phyloP scores from a whole-genome alignment of 495 filamentous ascomycete species.

The Clohesyomyces aquaticus region DNA sequence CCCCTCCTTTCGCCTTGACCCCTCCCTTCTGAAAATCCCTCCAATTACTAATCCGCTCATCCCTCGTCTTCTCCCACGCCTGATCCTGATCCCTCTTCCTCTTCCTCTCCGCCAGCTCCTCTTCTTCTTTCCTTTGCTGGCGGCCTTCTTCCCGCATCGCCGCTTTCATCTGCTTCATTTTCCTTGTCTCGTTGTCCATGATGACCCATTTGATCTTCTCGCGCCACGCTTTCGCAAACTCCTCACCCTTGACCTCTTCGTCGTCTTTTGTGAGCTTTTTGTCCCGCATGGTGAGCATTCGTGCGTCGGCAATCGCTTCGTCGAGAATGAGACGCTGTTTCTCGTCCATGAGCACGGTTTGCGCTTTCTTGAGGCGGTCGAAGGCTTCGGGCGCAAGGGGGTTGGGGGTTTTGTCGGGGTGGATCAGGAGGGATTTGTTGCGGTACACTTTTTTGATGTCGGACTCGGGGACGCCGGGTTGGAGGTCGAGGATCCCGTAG shows the following conservation, averaged over 20 bases:
- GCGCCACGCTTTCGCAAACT: slow-evolving; percentile 83
- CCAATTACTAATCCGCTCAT: slow-evolving; percentile 92
- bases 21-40: slow-evolving; percentile 79
- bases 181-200: slow-evolving; percentile 86
- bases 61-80: slow-evolving; percentile 91
- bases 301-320: slow-evolving; percentile 93
- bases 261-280: slow-evolving; percentile 89
- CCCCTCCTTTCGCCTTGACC: too few species aligned
- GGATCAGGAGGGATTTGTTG: slow-evolving; percentile 95
- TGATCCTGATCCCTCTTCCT: slow-evolving; percentile 89
- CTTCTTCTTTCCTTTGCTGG: slow-evolving; percentile 83
- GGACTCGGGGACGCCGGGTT: slow-evolving; percentile 90
- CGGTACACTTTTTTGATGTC: slow-evolving; percentile 95
- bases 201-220: slow-evolving; percentile 91
- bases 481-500: slow-evolving; percentile 93
- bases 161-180: slow-evolving; percentile 84
- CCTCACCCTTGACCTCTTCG: slow-evolving; percentile 77
- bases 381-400: slow-evolving; percentile 92
- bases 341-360: slow-evolving; percentile 89
- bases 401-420: slow-evolving; percentile 97
- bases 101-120: slow-evolving; percentile 85
- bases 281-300: slow-evolving; percentile 90
- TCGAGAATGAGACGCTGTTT: slow-evolving; percentile 84
- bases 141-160: slow-evolving; percentile 96
- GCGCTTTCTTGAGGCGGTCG: slow-evolving; percentile 93